Evolutionary conservation across 768 basidiomycete species (phyloP).

Genomic region (Gloeostereum incarnatum): DNA sequence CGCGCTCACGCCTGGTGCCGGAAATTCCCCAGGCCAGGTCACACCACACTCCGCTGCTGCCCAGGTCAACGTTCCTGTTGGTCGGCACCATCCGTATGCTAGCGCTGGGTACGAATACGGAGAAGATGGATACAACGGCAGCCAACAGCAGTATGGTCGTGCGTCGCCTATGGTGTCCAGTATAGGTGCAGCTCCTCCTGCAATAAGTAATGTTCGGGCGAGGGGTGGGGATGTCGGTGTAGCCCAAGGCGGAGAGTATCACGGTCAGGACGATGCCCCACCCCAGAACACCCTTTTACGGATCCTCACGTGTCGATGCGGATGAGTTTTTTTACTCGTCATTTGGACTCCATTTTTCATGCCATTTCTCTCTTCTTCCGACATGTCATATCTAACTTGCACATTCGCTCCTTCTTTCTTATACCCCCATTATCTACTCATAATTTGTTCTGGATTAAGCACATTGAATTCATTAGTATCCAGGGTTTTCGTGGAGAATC

Average conservation of each 20-base stretch:
- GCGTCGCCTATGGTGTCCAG: slow-evolving; percentile 77
- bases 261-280: slow-evolving; percentile 43
- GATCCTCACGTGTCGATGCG: slow-evolving; percentile 76
- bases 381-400: slow-evolving; percentile 12
- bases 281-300: slow-evolving; percentile 50
- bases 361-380: slow-evolving; percentile 15
- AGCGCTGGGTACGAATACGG: slow-evolving; percentile 54
- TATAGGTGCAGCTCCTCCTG: slow-evolving; percentile 59
- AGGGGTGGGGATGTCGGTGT: slow-evolving; percentile 60
- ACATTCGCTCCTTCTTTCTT: slow-evolving; percentile 25
- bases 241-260: slow-evolving; percentile 52
- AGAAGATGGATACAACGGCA: slow-evolving; percentile 49
- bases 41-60: slow-evolving; percentile 71
- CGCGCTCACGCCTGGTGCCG: slow-evolving; percentile 45
- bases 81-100: slow-evolving; percentile 66
- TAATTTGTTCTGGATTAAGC: slow-evolving; percentile 13
- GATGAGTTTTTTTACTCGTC: slow-evolving; percentile 24
- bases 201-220: slow-evolving; percentile 65
- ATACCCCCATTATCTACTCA: slow-evolving; percentile 23
- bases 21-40: slow-evolving; percentile 40
- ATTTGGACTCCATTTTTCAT: slow-evolving; percentile 14
- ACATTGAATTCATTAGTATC: no score
- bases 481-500: no score
- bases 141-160: slow-evolving; percentile 60
- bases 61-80: slow-evolving; percentile 64